These are phyloP conservation scores for Euphorbia schlechtendalii DNA, from an alignment of 441 rosid genomes.

Conservation along the genomic window DNA sequence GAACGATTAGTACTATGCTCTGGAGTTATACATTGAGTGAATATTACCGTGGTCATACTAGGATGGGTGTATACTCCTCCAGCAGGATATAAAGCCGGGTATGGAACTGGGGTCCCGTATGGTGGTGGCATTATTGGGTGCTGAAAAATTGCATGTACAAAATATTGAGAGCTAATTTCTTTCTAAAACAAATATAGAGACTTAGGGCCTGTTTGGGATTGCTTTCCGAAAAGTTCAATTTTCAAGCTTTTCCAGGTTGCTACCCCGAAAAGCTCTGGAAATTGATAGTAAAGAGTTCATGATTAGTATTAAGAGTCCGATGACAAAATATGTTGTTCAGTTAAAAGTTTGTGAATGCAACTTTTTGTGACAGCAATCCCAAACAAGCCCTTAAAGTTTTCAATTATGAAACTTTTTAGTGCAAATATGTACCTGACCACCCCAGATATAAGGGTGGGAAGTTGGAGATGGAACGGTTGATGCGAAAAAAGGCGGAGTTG, in stretches of 20 bases:
- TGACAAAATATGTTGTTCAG: too few species aligned
- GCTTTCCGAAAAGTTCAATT: too few species aligned
- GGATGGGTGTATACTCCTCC: constrained; percentile 93
- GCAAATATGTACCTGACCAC: constrained; percentile 63
- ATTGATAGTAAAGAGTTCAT: too few species aligned
- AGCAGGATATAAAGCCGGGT: constrained; percentile 83
- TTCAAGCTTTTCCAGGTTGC: too few species aligned
- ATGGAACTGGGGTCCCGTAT: constrained; percentile 93
- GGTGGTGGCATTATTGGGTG: constrained; percentile 88
- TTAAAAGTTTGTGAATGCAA: too few species aligned
- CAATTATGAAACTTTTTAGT: not conserved
- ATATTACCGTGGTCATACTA: constrained; percentile 61
- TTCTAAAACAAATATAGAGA: not conserved
- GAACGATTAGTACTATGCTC: not conserved
- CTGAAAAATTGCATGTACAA: constrained; percentile 38
- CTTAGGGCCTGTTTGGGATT: too few species aligned
- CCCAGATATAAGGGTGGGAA: constrained; percentile 90
- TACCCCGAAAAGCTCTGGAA: too few species aligned
- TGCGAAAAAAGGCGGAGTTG: constrained; percentile 75
- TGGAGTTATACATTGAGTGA: not conserved
- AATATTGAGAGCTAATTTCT: constrained; percentile 13
- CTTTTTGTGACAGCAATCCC: too few species aligned
- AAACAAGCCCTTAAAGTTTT: too few species aligned
- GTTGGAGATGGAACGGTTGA: constrained; percentile 84
- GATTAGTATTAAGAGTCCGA: too few species aligned